These are phyloP conservation scores for Hypoxylon perforatum DNA, from an alignment of 495 filamentous ascomycete genomes.

Conservation along the genomic window DNA sequence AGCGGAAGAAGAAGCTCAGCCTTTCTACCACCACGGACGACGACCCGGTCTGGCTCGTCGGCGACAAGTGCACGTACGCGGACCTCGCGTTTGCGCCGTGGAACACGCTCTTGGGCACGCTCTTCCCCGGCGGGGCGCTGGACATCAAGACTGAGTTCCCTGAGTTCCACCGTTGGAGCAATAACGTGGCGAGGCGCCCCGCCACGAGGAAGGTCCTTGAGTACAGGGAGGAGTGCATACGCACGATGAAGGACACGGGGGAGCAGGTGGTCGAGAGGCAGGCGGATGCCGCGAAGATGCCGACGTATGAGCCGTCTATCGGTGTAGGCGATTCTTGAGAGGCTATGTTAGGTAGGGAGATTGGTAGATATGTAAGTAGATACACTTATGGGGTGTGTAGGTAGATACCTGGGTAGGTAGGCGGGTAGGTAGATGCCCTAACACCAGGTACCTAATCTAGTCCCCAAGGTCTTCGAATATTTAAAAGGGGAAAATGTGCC, in stretches of 20 bases:
- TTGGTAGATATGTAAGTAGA: no score
- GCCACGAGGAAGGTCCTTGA: constrained; percentile 54
- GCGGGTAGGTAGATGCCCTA: no score
- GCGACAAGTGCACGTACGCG: constrained; percentile 65
- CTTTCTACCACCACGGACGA: constrained; percentile 23
- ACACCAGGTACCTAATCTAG: no score
- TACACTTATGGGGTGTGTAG: no score
- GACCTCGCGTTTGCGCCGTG: constrained; percentile 71
- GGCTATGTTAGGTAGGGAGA: no score
- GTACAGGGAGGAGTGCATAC: constrained; percentile 44
- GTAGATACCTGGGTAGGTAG: no score
- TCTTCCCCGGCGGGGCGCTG: constrained; percentile 19
- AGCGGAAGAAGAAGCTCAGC: constrained; percentile 50
- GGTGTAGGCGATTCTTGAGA: constrained; percentile 2
- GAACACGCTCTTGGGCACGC: constrained; percentile 44
- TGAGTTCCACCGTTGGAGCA: constrained; percentile 52
- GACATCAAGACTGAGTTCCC: constrained; percentile 43
- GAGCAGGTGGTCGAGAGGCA: constrained; percentile 14
- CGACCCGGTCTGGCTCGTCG: constrained; percentile 70
- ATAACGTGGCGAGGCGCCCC: constrained; percentile 46
- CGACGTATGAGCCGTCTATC: constrained; percentile 9
- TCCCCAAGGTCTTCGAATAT: no score
- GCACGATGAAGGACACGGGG: constrained; percentile 30
- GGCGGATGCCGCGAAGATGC: constrained; percentile 12
- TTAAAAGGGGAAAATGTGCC: no score